Evolutionary conservation across 1,284 basidiomycete genomes (phyloP), one percentile per base, ranked within the genome.

Genomic region (Sanghuangporus baumii): DNA sequence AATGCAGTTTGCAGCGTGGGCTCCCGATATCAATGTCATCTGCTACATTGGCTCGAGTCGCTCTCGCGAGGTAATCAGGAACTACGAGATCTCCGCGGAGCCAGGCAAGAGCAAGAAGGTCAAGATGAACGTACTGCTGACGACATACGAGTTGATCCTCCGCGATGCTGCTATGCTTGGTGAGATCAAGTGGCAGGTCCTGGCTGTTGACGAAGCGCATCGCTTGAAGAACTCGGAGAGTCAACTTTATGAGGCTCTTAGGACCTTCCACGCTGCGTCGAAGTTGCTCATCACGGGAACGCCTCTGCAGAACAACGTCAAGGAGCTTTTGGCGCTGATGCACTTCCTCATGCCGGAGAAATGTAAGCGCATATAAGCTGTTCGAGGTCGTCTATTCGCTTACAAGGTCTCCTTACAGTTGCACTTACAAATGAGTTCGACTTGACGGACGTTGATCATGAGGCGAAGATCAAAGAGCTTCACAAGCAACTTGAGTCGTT

Each of bases 341-440:
- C 97, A 99, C 74, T 99, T 99, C 82, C 80, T 99, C 66, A 96
- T 97, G 87, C 97, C 97, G 4, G 96, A 98, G 71, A 93, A 95
- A 78, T 99, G 96, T 90, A 74, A 78, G 87, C 75, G 18, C 60
- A 43, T 63, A 50, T 38, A 5, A 61, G 38, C 59, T 55, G 43
- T 65, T 55, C 16, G 37, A 46, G 52, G 34, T 31, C 54, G 59
- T 61, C 50, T 18, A 31, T 54, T 41, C 61, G 31, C 57, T 57
- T n/a, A 38, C 37, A 47, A 55, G 62, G 68, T 66, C 46, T 68
- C 57, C 52, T 66, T 71, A 58, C 73, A 91, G 88, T 91, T 69
- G 82, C 85, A 1, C 81, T 98, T 23, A 89, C 91, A 16, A 94
- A 94, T 75, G 96, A 98, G 74, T 98, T 98, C 70, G 96, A 98